Evolutionary conservation across 805 yeast species (phyloP), one percentile per base, ranked within the genome.

Genomic region (Ogataea degrootiae): DNA sequence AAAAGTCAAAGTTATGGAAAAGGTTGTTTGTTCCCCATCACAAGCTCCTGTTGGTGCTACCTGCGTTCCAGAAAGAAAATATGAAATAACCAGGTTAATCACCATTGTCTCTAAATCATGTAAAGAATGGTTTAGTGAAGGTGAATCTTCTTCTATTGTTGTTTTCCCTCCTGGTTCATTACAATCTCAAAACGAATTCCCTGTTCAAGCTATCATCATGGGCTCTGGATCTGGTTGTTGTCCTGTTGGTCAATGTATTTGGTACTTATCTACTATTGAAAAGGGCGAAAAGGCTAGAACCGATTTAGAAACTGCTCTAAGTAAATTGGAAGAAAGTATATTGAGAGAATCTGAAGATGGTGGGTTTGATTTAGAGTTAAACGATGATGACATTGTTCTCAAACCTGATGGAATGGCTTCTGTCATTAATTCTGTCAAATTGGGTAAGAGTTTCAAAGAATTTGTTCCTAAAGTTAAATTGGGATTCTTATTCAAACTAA

Each of bases 111-210:
- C 85, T 54, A 87, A 87, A 60, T 85, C 85, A 53, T 92, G 98
- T 71, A 77, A 76, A 44, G 96, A 90, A 70, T 92, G 98, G 98
- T 86, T 91, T 71, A 77, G 82, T 14, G 90, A 86, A 42, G 82
- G 81, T 43, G 98, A 92, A 70, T 75, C 82, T 40, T 84, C 92
- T 0, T 87, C 97, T 0, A 75, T 91, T 34, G 96, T 92, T 31
- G 96, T 90, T 1, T 92, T 94, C 74, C 98, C 99, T 17, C 91
- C 96, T 16, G 78, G 79, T 16, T 82, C 96, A 1, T 73, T 92
- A 47, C 76, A 83, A 19, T 73, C 81, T 15, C 58, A 72, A 43
- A 92, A 94, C 64, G 71, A 70, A 48, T 75, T 71, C 54, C 87
- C 94, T 8, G 94, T 92, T 36, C 97, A 91, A 67, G 92, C 84